Evolutionary conservation across 176 grass and related monocot genomes (phyloP), one percentile per base, ranked within the genome.

Genomic region (Cymbopogon citratus): DNA sequence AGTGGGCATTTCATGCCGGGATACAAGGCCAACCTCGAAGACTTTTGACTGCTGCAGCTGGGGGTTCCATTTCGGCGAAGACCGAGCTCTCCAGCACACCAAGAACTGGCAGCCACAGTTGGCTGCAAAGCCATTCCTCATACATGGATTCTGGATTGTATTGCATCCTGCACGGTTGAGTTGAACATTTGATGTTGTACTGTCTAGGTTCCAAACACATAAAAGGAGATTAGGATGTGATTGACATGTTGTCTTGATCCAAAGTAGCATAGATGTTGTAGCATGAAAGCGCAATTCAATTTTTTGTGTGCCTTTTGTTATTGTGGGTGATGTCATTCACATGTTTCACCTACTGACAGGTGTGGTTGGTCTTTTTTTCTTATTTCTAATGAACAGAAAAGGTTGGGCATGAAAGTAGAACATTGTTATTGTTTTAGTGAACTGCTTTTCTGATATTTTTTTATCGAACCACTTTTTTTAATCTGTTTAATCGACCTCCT

Each of bases 111-210:
- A 45, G 40, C 73, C 23, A 64, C 73, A 6, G 69, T 80, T 36
- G 85, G 76, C 45, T 95, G 84, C 72, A 90, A 75, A 31, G 87
- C 78, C 69, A 63, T 99, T 74, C 71, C 96, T 74, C 96, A 99
- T 73, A 95, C 96, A 61, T 99, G 96, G 89, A 29, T 99, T 90
- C 75, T 99, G 61, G 96, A 99, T 76, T 88, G 82, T 28, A 95
- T 98, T 74, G 96, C 96, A 62, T 83, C 87, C n/a, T 95, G 92
- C 83, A 91, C 77, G 48, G 66, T 87, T 63, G 51, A 94, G 49
- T 56, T 87, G 66, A 59, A 59, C 15, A 70, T 74, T 9, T 66
- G 36, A 82, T 2, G 40, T 2, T 82, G 45, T 57, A 78, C 49
- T 24, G 56, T n/a, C 56, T 59, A 59, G 9, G 56, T 24, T 59